Conservation (phyloP, 2,329 filamentous ascomycete species). For the Plectosphaerella plurivora region DNA sequence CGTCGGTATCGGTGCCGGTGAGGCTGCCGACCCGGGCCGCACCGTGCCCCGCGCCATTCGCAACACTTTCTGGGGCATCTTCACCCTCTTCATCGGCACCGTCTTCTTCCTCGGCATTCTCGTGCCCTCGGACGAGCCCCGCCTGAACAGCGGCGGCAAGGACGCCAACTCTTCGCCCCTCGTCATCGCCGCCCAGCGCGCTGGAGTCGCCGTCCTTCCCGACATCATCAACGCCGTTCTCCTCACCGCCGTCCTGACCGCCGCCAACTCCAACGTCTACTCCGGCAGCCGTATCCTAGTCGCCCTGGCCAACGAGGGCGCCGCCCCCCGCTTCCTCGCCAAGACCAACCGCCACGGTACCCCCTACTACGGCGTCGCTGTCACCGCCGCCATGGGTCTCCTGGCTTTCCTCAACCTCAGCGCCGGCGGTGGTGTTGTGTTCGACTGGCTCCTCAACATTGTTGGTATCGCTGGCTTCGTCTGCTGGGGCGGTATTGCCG, state of each 20-base stretch:
- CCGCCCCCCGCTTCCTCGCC: conserved; percentile 56
- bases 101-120: conserved; percentile 70
- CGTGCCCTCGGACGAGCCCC: conserved; percentile 57
- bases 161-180: conserved; percentile 64
- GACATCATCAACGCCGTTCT: conserved; percentile 75
- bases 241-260: conserved; percentile 72
- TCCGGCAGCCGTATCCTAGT: conserved; percentile 66
- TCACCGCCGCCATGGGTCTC: conserved; percentile 54
- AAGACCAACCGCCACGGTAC: conserved; percentile 58
- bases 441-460: conserved; percentile 71
- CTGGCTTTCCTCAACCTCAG: conserved; percentile 67
- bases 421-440: conserved; percentile 53
- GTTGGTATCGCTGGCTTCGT: conserved; percentile 66
- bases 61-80: conserved; percentile 72
- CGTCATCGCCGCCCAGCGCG: conserved; percentile 55
- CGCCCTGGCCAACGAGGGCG: conserved; percentile 59
- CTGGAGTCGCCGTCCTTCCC: conserved; percentile 59
- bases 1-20: conserved; percentile 73
- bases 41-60: conserved; percentile 69
- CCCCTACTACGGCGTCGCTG: conserved; percentile 55
- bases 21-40: conserved; percentile 68
- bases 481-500: conserved; percentile 62
- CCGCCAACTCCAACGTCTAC: conserved; percentile 74
- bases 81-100: conserved; percentile 61
- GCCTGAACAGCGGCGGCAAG: conserved; percentile 45